Base-by-base conservation (phyloP, 2,329 filamentous ascomycete genomes). In the Microcera coccophila region DNA sequence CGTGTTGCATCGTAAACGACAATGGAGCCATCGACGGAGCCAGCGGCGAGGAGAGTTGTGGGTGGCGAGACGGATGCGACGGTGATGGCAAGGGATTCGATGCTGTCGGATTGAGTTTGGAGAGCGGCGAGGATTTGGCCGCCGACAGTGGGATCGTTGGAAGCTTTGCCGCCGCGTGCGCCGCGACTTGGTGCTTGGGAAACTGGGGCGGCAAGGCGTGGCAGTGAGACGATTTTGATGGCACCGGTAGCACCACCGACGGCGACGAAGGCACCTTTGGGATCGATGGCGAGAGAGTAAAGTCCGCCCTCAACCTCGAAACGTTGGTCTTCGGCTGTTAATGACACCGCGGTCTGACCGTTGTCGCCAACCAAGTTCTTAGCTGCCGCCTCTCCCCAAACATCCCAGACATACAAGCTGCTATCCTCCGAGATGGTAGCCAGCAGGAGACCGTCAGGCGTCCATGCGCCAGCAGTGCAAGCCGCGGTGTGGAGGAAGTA, bases 301-400 rank as follows among this genome's bases (percentile, higher is more conserved):
- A 98, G 74, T 1, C 93, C 93, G 18, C 91, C 93, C 45, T 95
- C 87, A 38, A 97, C 86, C 22, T 81, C 82, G 70, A 98, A 98
- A 36, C 93, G 83, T 71, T 95, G 87, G 67, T 98, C 93, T 12
- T 81, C 75, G 0, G 76, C 78, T 2, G 87, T 95, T 35, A 96
- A 74, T 1, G 81, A 82, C 5, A 97, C 80, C 11, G 90, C 82
- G 0, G 87, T 78, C 67, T 74, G 71, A 33, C 76, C 75, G 54
- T 78, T 78, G 52, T 75, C 71, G 42, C 68, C 69, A 37, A 67
- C 63, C 8, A 79, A 60, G 22, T 69, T 70, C 54, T 70, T 69
- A 33, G 72, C 84, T 3, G 84, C 83, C 1, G 87, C 87, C 17
- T 82, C 78, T 37, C 88, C 87, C 69, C 90, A 95, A 12, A 90